phyloP scores from a whole-genome alignment of 768 basidiomycete genomes.

The Suillus discolor region DNA sequence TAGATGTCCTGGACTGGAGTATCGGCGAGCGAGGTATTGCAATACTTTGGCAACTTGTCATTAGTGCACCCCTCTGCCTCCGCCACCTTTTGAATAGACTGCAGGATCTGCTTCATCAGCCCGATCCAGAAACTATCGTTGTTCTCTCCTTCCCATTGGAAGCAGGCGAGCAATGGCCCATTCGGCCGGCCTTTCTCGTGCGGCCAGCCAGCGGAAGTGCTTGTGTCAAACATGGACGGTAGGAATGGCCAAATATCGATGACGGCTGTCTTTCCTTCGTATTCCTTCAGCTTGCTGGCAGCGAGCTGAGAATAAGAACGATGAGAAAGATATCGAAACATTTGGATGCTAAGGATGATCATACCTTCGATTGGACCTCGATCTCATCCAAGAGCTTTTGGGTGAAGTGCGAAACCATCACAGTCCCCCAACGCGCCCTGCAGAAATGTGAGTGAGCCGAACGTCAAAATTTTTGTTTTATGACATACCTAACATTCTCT shows the following conservation, averaged over 20 bases:
- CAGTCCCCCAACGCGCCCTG: constrained; percentile 18
- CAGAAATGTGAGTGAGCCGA: not conserved
- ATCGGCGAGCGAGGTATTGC: constrained; percentile 14
- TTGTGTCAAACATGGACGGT: constrained; percentile 14
- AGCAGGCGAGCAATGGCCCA: constrained; percentile 16
- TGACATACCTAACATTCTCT: not conserved
- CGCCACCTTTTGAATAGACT: not conserved
- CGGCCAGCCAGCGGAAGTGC: constrained; percentile 19
- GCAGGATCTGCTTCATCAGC: constrained; percentile 8
- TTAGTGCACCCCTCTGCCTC: not conserved
- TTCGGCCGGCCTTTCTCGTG: constrained; percentile 13
- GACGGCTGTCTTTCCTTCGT: constrained; percentile 9
- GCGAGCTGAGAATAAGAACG: constrained; percentile 10
- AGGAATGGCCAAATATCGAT: constrained; percentile 21
- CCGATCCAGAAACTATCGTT: constrained; percentile 17
- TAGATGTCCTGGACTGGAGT: constrained; percentile 14
- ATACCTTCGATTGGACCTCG: not conserved
- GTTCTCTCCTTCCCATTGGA: constrained; percentile 16
- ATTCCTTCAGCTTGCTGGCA: not conserved
- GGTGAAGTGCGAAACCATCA: constrained; percentile 20
- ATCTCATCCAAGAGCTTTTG: constrained; percentile 12
- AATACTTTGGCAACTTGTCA: constrained; percentile 11
- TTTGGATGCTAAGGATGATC: not conserved
- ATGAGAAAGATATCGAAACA: not conserved
- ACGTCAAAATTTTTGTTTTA: not conserved